Evolutionary conservation across 1,284 basidiomycete genomes (phyloP).

Genomic region (Dichomitus squalens): DNA sequence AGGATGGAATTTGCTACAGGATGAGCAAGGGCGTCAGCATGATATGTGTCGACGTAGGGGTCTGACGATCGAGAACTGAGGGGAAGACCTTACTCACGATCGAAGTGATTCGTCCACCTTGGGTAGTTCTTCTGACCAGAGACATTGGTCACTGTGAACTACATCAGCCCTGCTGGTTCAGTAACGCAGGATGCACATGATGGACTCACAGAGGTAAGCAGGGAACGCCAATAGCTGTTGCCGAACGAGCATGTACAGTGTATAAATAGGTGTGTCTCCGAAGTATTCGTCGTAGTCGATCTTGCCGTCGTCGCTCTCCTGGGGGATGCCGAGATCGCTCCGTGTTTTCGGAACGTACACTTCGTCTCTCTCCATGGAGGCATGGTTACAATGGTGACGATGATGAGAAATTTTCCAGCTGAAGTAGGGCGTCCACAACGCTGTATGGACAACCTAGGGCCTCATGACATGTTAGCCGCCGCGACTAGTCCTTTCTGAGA

Average conservation of each 20-base stretch:
- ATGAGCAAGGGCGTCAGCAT: not conserved
- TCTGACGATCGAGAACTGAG: not conserved
- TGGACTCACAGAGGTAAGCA: conserved; percentile 58
- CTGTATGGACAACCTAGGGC: conserved; percentile 32
- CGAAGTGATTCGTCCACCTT: conserved; percentile 61
- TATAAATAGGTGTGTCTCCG: conserved; percentile 63
- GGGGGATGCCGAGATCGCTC: conserved; percentile 50
- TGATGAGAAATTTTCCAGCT: conserved; percentile 44
- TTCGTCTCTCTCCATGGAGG: conserved; percentile 56
- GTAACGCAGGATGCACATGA: not conserved
- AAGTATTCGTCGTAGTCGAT: conserved; percentile 59
- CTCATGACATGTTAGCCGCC: conserved; percentile 4
- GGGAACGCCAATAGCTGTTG: conserved; percentile 78
- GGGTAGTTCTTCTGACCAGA: conserved; percentile 72
- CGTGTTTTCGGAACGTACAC: conserved; percentile 63
- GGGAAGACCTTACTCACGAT: conserved; percentile 42
- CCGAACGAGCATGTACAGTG: conserved; percentile 51
- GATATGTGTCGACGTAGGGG: not conserved
- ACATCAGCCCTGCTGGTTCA: not conserved
- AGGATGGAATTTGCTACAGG: conserved; percentile 52
- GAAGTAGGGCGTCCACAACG: conserved; percentile 43
- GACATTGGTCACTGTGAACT: conserved; percentile 54
- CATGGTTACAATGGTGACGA: conserved; percentile 40
- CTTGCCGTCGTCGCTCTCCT: conserved; percentile 30
- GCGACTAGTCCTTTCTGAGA: not conserved